Evolutionary conservation across 1,284 basidiomycete species (phyloP), one percentile per base, ranked within the genome.

Genomic region (Apiotrichum akiyoshidainum): DNA sequence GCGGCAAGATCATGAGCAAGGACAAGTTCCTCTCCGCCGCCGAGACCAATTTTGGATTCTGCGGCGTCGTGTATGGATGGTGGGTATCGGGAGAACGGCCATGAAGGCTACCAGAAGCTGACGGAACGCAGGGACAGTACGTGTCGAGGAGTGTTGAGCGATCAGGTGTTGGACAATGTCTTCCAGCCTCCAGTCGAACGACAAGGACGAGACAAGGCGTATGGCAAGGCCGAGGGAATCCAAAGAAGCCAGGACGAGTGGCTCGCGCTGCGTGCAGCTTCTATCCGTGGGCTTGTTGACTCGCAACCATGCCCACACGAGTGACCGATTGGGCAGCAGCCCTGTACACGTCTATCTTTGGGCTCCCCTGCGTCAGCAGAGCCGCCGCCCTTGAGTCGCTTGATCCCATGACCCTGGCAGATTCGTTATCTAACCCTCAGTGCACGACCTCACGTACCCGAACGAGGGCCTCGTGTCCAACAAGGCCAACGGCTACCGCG

Each of bases 1-100:
- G 94, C 49, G 94, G 94, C 49, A 98, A 97, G 79, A 89, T 89
- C 76, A 92, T 96, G 89, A 90, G 89, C 34, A 96, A 90, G 79
- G 83, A 87, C 55, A 99, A 99, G 79, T 96, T 99, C 72, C 74
- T 98, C 34, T 88, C 87, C 50, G 87, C 89, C 0, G 88, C 83
- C n/a, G 85, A 87, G 59, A 84, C 86, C 4, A 85, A 88, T 58
- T 94, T 95, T 74, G 90, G 90, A 5, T 96, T 95, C 80, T 93
- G 90, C 78, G 90, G 88, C 65, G 90, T 95, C 53, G 85, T 95
- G 52, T 96, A 78, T 46, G 80, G n/a, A n/a, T n/a, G n/a, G n/a
- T n/a, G n/a, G n/a, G n/a, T n/a, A n/a, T n/a, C n/a, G n/a, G n/a
- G n/a, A n/a, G n/a, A n/a, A n/a, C n/a, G n/a, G n/a, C n/a, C n/a